Percentiles rank a stretch among this genome's conserved stretches.
phyloP scores from a whole-genome alignment of 768 basidiomycete species.

The Strobilomyces echinocephalus region DNA sequence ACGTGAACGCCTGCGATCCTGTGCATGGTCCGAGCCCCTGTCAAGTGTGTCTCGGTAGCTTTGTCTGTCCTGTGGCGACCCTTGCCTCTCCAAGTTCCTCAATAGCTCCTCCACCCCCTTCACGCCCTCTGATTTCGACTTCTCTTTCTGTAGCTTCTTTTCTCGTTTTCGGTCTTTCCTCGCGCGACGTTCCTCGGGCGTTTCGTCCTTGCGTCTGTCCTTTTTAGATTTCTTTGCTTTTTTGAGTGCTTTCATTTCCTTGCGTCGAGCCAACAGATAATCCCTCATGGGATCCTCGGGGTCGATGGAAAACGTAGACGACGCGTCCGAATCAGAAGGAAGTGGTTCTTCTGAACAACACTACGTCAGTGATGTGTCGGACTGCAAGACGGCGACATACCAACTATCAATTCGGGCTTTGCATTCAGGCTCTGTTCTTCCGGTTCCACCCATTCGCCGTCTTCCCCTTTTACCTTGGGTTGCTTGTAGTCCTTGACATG shows the following conservation, averaged over 20 bases:
- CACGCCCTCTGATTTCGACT: conserved; percentile 54
- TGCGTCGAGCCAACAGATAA: conserved; percentile 73
- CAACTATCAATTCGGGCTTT: conserved; percentile 64
- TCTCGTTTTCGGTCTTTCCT: conserved; percentile 72
- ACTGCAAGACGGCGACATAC: conserved; percentile 35
- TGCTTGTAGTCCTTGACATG: conserved; percentile 93
- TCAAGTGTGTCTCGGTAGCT: conserved; percentile 8
- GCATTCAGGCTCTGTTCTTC: conserved; percentile 89
- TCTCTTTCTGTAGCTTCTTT: conserved; percentile 53
- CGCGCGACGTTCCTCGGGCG: conserved; percentile 70
- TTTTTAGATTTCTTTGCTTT: conserved; percentile 62
- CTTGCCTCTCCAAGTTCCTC: conserved; percentile 35
- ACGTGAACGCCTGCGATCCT: conserved; percentile 11
- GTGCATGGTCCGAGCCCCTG: conserved; percentile 9
- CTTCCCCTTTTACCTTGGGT: conserved; percentile 67
- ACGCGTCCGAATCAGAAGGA: conserved; percentile 62
- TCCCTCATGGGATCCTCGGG: conserved; percentile 98
- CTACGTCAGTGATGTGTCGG: background rate
- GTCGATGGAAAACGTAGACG: conserved; percentile 68
- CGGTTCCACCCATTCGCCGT: conserved; percentile 79
- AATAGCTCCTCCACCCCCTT: conserved; percentile 66
- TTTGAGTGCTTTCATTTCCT: conserved; percentile 60
- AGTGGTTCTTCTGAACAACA: conserved; percentile 46
- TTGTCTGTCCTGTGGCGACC: conserved; percentile 21
- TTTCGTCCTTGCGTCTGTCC: conserved; percentile 68